Base-by-base conservation (phyloP, 1,284 basidiomycete genomes). In the Ustilago loliicola region DNA sequence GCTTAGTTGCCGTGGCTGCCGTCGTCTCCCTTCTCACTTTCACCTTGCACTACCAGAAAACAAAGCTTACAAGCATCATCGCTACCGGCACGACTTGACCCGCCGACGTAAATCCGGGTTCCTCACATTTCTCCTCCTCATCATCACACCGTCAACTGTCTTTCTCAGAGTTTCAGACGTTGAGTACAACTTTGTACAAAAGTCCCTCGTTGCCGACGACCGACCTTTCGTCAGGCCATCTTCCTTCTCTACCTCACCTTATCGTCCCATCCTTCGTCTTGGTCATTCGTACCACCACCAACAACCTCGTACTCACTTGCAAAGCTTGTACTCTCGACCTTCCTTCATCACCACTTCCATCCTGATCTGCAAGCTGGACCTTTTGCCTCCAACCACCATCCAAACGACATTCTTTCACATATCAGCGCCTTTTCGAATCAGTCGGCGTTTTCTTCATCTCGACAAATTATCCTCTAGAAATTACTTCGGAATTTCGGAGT, bases 111-210 rank as follows among this genome's bases (percentile, higher is more conserved):
- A 66, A 66, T 65, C 62, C 62, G 34, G 25, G 57, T 3, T 8
- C 34, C 27, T 21, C 57, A 29, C 53, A 29, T 5, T 32, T 34
- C 56, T 4, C 29, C 2, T 27, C 45, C 32, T 25, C 42, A 45
- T 45, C 42, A 45, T 1, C n/a, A 45, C n/a, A 5, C 19, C 42
- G 21, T 45, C 42, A 15, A n/a, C 42, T 45, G 42, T 25, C 54
- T 11, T 30, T 40, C 34, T 45, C n/a, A 27, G 36, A n/a, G n/a
- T n/a, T 56, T 66, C 52, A 57, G 64, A 61, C 64, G 23, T 17
- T 40, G 23, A 27, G 17, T 32, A 52, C 45, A 19, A 36, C 50
- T 40, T 63, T 66, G 69, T 72, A 72, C 69, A 72, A 72, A 66
- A 72, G 42, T 66, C 45, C 59, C 45, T 62, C 60, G 50, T n/a